Conservation (phyloP, 169 alveolate genomes). For the Besnoitia besnoiti region DNA sequence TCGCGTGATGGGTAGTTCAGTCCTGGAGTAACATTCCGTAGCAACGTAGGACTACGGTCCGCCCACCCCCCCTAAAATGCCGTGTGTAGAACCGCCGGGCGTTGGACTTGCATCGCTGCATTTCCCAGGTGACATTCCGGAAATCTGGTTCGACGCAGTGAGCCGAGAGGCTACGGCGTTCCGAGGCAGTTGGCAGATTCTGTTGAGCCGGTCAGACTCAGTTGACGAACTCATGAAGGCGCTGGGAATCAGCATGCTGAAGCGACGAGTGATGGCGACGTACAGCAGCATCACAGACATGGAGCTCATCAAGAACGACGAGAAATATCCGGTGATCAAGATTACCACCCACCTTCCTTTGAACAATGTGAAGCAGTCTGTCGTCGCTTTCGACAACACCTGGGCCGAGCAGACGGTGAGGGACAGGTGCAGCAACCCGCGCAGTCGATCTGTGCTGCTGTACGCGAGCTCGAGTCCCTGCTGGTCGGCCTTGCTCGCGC, state of each 20-base stretch:
- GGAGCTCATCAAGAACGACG: constrained; percentile 26
- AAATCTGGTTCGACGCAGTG: neutral
- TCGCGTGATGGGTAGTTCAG: too few relatives aligned
- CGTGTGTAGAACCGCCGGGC: too few relatives aligned
- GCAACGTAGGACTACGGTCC: too few relatives aligned
- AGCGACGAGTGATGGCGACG: constrained; percentile 53
- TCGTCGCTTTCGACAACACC: constrained; percentile 45
- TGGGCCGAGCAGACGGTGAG: constrained; percentile 46
- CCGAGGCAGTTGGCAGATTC: constrained; percentile 63
- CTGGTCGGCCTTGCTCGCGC: too few relatives aligned
- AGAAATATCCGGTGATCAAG: constrained; percentile 15
- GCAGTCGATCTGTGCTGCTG: too few relatives aligned
- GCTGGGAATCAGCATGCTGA: constrained; percentile 47
- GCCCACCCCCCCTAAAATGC: too few relatives aligned
- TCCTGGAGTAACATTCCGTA: too few relatives aligned
- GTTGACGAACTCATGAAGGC: constrained; percentile 58
- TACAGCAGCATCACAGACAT: constrained; percentile 56
- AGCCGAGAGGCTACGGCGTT: constrained; percentile 30
- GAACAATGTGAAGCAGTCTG: constrained; percentile 51
- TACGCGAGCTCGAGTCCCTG: too few relatives aligned
- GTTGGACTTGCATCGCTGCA: neutral
- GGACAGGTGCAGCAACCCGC: too few relatives aligned
- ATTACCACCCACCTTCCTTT: constrained; percentile 59
- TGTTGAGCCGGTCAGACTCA: constrained; percentile 46
- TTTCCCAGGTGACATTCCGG: constrained; percentile 16